Evolutionary conservation across 2,329 filamentous ascomycete species (phyloP).

Genomic region (Curvularia eragrostidis): DNA sequence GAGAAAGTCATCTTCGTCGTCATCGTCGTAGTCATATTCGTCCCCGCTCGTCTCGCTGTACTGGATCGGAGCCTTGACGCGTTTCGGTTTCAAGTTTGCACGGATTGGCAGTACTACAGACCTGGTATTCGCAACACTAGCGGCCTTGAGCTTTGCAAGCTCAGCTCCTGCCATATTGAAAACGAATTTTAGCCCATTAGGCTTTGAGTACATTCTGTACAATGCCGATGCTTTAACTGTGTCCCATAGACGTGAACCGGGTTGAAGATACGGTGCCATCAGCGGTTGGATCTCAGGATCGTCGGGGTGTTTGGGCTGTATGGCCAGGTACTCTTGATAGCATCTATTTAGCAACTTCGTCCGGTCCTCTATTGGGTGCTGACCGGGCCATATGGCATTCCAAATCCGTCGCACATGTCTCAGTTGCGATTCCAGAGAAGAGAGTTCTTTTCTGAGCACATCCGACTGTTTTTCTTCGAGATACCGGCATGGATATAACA

Average conservation of each 20-base stretch:
- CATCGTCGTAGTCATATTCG: constrained; percentile 19
- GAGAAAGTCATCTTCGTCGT: constrained; percentile 28
- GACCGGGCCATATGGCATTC: constrained; percentile 8
- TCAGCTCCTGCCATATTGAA: constrained; percentile 52
- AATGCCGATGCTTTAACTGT: constrained; percentile 55
- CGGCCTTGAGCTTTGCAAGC: constrained; percentile 49
- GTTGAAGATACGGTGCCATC: constrained; percentile 22
- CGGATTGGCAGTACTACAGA: constrained; percentile 32
- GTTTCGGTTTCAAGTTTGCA: constrained; percentile 42
- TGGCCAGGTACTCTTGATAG: constrained; percentile 26
- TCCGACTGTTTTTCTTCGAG: constrained; percentile 3
- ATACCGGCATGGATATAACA: constrained; percentile 21
- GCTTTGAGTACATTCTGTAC: constrained; percentile 35
- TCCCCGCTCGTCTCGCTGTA: constrained; percentile 22
- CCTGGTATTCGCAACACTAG: constrained; percentile 12
- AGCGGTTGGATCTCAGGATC: constrained; percentile 21
- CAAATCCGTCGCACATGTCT: constrained; percentile 13
- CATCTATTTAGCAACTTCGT: constrained; percentile 34
- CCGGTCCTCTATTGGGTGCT: too few relatives aligned
- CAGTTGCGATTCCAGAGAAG: constrained; percentile 5
- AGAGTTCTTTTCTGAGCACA: constrained; percentile 22
- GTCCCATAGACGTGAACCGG: constrained; percentile 49
- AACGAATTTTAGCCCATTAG: constrained; percentile 38
- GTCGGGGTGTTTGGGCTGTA: constrained; percentile 24
- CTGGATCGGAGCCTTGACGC: constrained; percentile 27